Percentiles rank a stretch among this genome's conserved stretches.
phyloP scores from a whole-genome alignment of 192 early-diverging fungal species.

The Coemansia sp. region DNA sequence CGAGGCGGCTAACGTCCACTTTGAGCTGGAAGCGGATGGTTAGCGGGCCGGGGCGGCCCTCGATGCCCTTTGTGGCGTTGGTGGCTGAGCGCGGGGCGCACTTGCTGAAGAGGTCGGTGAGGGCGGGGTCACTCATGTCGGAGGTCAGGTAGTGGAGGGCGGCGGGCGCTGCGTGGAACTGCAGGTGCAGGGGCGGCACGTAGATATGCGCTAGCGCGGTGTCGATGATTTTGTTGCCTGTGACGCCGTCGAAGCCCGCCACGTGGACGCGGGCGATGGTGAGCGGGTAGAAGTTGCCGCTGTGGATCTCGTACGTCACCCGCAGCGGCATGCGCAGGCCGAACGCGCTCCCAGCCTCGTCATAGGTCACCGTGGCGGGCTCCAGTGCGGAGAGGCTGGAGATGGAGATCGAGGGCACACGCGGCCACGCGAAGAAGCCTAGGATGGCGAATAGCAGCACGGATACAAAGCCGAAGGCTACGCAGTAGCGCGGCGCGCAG shows the following conservation, averaged over 20 bases:
- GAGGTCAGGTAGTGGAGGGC: conserved; percentile 36
- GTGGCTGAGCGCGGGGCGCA: conserved; percentile 24
- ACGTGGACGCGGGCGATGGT: conserved; percentile 22
- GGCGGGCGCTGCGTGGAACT: conserved; percentile 27
- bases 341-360: conserved; percentile 17
- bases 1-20: conserved; percentile 32
- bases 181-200: conserved; percentile 18
- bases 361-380: conserved; percentile 28
- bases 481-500: conserved; percentile 43
- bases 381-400: conserved; percentile 18
- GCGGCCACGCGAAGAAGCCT: conserved; percentile 48
- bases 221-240: conserved; percentile 33
- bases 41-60: conserved; percentile 19
- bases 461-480: conserved; percentile 27
- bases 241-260: conserved; percentile 41
- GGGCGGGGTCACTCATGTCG: conserved; percentile 38
- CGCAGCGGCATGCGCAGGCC: conserved; percentile 41
- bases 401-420: conserved; percentile 42
- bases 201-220: conserved; percentile 13
- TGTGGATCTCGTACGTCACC: conserved; percentile 46
- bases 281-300: conserved; percentile 51
- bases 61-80: neutral
- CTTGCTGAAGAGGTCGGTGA: conserved; percentile 45
- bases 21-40: conserved; percentile 47
- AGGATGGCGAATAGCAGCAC: conserved; percentile 24